A percentile compares a stretch with the other conserved stretches of the same genome.
These are phyloP conservation scores for Citrus medica DNA, from an alignment of 345 rosid species.

Conservation along the genomic window DNA sequence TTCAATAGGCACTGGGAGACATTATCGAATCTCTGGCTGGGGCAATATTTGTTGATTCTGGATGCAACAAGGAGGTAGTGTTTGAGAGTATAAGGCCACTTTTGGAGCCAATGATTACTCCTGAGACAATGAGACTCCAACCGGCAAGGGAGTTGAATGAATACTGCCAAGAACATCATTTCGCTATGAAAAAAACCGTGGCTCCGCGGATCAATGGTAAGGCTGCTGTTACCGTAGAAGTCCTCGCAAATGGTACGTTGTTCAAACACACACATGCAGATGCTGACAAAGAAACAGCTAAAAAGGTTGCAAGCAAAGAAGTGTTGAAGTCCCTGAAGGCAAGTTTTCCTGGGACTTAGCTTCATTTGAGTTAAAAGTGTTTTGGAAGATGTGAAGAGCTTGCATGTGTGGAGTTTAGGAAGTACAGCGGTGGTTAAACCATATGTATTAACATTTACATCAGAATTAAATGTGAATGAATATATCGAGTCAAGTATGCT, in stretches of 20 bases:
- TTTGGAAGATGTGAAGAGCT: not conserved
- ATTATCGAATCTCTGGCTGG: slow-evolving; percentile 68
- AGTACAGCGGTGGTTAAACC: not conserved
- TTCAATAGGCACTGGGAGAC: slow-evolving; percentile 78
- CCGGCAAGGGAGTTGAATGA: slow-evolving; percentile 65
- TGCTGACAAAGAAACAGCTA: slow-evolving; percentile 47
- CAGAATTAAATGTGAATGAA: not conserved
- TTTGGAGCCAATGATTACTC: slow-evolving; percentile 70
- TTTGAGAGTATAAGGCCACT: slow-evolving; percentile 65
- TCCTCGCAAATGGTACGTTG: slow-evolving; percentile 42
- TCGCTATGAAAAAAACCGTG: slow-evolving; percentile 16
- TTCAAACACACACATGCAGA: slow-evolving; percentile 36
- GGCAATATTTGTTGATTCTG: slow-evolving; percentile 83
- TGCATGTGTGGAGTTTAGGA: not conserved
- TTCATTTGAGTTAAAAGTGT: not conserved
- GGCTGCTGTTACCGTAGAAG: slow-evolving; percentile 39
- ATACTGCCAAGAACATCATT: slow-evolving; percentile 43
- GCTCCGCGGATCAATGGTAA: slow-evolving; percentile 15
- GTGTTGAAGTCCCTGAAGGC: slow-evolving; percentile 51
- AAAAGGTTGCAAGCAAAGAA: slow-evolving; percentile 54
- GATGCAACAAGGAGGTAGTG: slow-evolving; percentile 54
- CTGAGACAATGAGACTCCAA: slow-evolving; percentile 54
- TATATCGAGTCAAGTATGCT: too few species aligned
- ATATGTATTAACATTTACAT: not conserved
- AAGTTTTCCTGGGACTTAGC: not conserved